These are phyloP conservation scores for Fusarium drepaniforme DNA, from an alignment of 2,329 filamentous ascomycete species.

Conservation along the genomic window DNA sequence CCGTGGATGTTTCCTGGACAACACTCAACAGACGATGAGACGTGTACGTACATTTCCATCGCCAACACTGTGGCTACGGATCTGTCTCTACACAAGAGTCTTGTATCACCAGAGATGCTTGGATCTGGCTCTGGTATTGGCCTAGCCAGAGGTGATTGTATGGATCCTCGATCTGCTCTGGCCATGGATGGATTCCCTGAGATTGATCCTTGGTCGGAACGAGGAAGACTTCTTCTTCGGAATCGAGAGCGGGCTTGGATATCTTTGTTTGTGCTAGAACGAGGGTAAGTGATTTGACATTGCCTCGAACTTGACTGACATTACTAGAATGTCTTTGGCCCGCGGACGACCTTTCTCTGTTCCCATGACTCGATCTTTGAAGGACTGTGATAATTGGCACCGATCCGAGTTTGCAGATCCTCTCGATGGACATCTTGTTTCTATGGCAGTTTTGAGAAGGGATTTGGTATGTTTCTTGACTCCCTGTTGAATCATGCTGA, in stretches of 20 bases:
- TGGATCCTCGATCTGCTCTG: slow-evolving; percentile 75
- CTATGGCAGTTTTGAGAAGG: slow-evolving; percentile 76
- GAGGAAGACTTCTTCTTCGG: slow-evolving; percentile 71
- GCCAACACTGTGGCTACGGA: slow-evolving; percentile 78
- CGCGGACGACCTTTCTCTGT: slow-evolving; percentile 77
- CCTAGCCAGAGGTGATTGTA: slow-evolving; percentile 74
- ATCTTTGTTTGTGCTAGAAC: slow-evolving; percentile 77
- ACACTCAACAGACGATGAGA: slow-evolving; percentile 79
- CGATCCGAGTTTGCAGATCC: slow-evolving; percentile 71
- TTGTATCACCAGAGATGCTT: slow-evolving; percentile 65
- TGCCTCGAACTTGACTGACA: not conserved
- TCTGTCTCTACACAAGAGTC: slow-evolving; percentile 76
- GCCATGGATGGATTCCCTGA: slow-evolving; percentile 76
- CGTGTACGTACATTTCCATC: slow-evolving; percentile 77
- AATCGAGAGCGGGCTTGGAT: slow-evolving; percentile 78
- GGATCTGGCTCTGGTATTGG: slow-evolving; percentile 58
- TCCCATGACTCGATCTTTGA: slow-evolving; percentile 73
- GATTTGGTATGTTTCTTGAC: slow-evolving; percentile 64
- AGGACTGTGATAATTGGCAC: slow-evolving; percentile 78
- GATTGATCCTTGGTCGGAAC: slow-evolving; percentile 70
- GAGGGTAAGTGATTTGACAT: slow-evolving; percentile 61
- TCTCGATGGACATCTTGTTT: slow-evolving; percentile 78
- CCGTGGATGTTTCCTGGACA: slow-evolving; percentile 80
- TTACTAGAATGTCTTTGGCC: slow-evolving; percentile 72
- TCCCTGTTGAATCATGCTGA: slow-evolving; percentile 10